These are phyloP conservation scores for Nissolia schottii DNA, from an alignment of 306 rosid genomes.

Conservation along the genomic window DNA sequence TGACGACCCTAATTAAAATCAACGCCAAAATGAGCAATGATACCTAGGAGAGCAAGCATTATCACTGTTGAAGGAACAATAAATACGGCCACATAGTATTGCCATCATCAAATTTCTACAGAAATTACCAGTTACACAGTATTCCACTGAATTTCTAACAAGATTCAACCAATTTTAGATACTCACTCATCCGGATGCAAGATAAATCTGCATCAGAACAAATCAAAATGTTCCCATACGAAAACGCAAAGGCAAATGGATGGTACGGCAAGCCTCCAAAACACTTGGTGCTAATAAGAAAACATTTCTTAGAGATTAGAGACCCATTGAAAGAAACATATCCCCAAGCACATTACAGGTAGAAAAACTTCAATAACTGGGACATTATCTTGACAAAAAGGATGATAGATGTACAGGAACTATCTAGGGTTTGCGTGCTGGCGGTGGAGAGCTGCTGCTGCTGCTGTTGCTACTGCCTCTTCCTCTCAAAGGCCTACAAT, in stretches of 20 bases:
- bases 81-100: neutral
- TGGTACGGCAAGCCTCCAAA: neutral
- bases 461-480: slow-evolving; percentile 89
- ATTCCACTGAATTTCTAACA: neutral
- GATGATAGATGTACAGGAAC: neutral
- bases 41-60: neutral
- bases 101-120: neutral
- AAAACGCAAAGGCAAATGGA: neutral
- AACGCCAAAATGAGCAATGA: neutral
- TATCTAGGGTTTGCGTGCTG: slow-evolving; percentile 62
- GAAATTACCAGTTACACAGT: neutral
- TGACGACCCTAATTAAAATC: no score
- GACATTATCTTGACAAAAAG: neutral
- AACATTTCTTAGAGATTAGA: neutral
- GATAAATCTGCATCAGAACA: neutral
- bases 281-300: slow-evolving; percentile 5
- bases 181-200: neutral
- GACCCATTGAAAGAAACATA: neutral
- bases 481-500: slow-evolving; percentile 75
- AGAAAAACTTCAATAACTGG: slow-evolving; percentile 13
- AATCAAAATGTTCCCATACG: no score
- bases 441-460: slow-evolving; percentile 83
- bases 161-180: neutral
- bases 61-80: neutral
- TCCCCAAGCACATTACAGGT: slow-evolving; percentile 5